Evolutionary conservation across 805 yeast genomes (phyloP).

Genomic region (Saturnispora galanensis): DNA sequence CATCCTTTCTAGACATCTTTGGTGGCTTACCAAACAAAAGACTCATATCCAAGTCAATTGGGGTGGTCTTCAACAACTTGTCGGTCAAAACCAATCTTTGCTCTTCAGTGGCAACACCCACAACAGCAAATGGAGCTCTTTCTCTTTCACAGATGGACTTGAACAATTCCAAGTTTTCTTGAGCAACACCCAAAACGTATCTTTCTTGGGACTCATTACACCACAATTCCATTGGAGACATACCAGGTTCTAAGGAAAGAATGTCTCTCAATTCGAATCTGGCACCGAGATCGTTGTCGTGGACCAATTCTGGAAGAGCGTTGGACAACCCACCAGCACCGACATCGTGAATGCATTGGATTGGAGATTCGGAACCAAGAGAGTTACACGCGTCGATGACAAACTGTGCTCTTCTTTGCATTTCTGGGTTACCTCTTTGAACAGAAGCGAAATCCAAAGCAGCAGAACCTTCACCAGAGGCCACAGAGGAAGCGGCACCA

Average conservation of each 20-base stretch:
- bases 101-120: constrained; percentile 87
- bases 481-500: constrained; percentile 96
- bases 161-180: constrained; percentile 62
- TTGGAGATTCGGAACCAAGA: constrained; percentile 63
- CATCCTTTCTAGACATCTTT: constrained; percentile 73
- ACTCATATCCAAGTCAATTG: constrained; percentile 93
- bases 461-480: constrained; percentile 96
- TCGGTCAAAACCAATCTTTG: constrained; percentile 77
- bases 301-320: constrained; percentile 95
- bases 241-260: constrained; percentile 86
- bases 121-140: constrained; percentile 93
- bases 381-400: constrained; percentile 93
- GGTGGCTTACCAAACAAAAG: constrained; percentile 96
- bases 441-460: constrained; percentile 97
- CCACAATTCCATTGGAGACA: constrained; percentile 99
- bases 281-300: constrained; percentile 95
- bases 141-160: constrained; percentile 82
- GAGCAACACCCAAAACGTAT: constrained; percentile 86
- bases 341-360: constrained; percentile 94
- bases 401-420: constrained; percentile 98
- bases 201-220: constrained; percentile 99
- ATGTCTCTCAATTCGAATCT: constrained; percentile 83
- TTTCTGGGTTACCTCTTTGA: constrained; percentile 98
- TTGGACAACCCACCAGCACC: constrained; percentile 99
- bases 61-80: constrained; percentile 63